These are phyloP conservation scores for Melanomma pulvis-pyrius DNA, from an alignment of 495 filamentous ascomycete species.

Conservation along the genomic window DNA sequence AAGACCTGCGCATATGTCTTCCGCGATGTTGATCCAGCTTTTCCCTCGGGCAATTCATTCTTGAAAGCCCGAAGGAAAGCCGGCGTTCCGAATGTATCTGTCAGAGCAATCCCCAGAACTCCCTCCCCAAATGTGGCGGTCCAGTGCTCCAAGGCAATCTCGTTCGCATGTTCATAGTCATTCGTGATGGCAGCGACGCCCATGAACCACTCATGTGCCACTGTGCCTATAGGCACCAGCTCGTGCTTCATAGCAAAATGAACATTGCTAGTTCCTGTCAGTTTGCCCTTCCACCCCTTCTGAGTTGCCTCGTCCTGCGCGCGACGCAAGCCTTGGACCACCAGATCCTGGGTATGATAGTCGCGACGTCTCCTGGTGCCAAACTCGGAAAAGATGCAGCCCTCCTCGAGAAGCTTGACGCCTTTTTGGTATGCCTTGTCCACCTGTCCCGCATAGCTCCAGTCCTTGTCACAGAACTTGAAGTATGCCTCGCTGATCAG, in stretches of 20 bases:
- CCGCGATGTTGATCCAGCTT: slow-evolving; percentile 33
- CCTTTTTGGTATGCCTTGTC: slow-evolving; percentile 82
- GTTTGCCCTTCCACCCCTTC: slow-evolving; percentile 65
- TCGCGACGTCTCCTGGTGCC: slow-evolving; percentile 85
- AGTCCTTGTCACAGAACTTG: slow-evolving; percentile 88
- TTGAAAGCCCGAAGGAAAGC: slow-evolving; percentile 84
- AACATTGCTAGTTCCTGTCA: slow-evolving; percentile 93
- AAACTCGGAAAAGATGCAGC: slow-evolving; percentile 92
- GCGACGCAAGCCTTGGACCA: slow-evolving; percentile 77
- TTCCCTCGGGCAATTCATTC: slow-evolving; percentile 55
- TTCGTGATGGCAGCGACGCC: slow-evolving; percentile 88
- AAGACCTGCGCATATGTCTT: slow-evolving; percentile 83
- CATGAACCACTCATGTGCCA: slow-evolving; percentile 99
- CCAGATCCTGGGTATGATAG: slow-evolving; percentile 92
- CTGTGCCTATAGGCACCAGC: slow-evolving; percentile 82
- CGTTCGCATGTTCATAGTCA: slow-evolving; percentile 81
- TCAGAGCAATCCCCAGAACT: slow-evolving; percentile 86
- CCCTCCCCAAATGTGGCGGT: slow-evolving; percentile 88
- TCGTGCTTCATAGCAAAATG: slow-evolving; percentile 93
- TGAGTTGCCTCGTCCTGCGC: slow-evolving; percentile 64
- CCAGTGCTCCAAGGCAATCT: slow-evolving; percentile 83
- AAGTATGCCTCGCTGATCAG: slow-evolving; percentile 95
- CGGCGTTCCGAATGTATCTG: slow-evolving; percentile 97
- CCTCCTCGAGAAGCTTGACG: slow-evolving; percentile 70
- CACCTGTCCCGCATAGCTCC: slow-evolving; percentile 81